Evolutionary conservation across 1,284 basidiomycete genomes (phyloP), one percentile per base, ranked within the genome.

Genomic region (Porodaedalea pini): DNA sequence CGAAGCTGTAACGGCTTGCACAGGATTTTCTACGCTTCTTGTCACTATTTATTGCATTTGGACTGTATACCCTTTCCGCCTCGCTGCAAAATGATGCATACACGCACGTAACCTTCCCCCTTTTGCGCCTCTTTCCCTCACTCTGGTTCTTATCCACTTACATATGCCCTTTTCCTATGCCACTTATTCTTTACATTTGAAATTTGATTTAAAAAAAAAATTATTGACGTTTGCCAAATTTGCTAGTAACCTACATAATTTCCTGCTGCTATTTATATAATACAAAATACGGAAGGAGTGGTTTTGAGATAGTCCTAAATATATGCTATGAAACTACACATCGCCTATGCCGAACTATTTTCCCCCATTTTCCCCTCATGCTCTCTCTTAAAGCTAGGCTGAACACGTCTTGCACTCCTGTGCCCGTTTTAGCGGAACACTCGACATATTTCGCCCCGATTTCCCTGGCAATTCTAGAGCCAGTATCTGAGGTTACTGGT

Each of bases 391-490:
- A 75, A 4, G 96, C 96, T 7, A 90, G 82, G 60, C 89, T 83
- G 72, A 99, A 99, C 45, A 99, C 95, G 56, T 96, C 92, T 61
- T 89, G 85, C 31, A 99, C 94, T 39, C 94, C 94, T 27, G 79
- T 78, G 13, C 92, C 91, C 21, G 88, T 87, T 78, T 97, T 96
- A 47, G 96, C 92, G 19, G 89, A 93, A 73, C 96, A 99, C 73
- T 99, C 95, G 62, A 92, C 78, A 70, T 98, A 98, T 70, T 84
- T 87, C n/a, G 96, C 95, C 21, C 93, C 92, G 58, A 99, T 98
- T 68, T 97, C 92, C 64, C 83, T 83, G 13, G 94, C 93, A 15
- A 97, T 86, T 43, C 76, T 77, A 15, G 78, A 80, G 2, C 93
- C 94, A 69, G 93, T 90, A 65, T 90, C 86, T 10, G 86, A 70